Percentiles rank a stretch among this genome's conserved stretches.
Conservation (phyloP, 176 grass and related monocot genomes). For the Canna indica region DNA sequence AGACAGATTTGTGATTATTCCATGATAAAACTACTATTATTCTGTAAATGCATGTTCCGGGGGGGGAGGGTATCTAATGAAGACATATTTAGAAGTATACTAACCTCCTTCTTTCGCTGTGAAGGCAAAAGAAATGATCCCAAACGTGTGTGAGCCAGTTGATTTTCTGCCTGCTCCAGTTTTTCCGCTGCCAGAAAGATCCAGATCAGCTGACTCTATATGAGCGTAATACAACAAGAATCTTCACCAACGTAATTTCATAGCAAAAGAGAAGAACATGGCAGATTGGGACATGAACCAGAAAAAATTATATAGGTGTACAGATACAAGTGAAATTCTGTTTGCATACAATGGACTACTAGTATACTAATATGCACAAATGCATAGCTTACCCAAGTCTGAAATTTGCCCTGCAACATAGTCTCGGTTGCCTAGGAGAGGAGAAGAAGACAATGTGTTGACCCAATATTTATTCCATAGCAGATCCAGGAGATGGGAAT, state of each 20-base stretch:
- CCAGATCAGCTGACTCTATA: slow-evolving; percentile 6
- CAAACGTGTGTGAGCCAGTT: slow-evolving; percentile 73
- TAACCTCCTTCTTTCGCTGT: slow-evolving; percentile 91
- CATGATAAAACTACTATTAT: not conserved
- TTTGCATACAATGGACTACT: too few species aligned
- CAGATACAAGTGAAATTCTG: too few species aligned
- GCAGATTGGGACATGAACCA: not conserved
- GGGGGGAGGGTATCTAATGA: not conserved
- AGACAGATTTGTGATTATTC: not conserved
- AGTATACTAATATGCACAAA: not conserved
- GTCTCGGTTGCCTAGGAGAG: slow-evolving; percentile 87
- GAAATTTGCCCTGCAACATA: slow-evolving; percentile 98
- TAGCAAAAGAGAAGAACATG: not conserved
- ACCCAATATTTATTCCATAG: slow-evolving; percentile 99
- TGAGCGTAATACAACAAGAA: not conserved
- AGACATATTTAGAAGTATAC: not conserved
- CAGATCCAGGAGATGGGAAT: slow-evolving; percentile 86
- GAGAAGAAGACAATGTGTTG: slow-evolving; percentile 88
- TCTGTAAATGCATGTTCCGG: not conserved
- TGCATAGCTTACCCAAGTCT: slow-evolving; percentile 59
- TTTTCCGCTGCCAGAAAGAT: slow-evolving; percentile 64
- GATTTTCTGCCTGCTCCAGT: slow-evolving; percentile 91
- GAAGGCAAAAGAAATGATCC: slow-evolving; percentile 66
- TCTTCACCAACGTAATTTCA: not conserved
- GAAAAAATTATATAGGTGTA: not conserved